Evolutionary conservation across 2,329 filamentous ascomycete species (phyloP), one percentile per base, ranked within the genome.

Genomic region (Fusarium nematophilum): DNA sequence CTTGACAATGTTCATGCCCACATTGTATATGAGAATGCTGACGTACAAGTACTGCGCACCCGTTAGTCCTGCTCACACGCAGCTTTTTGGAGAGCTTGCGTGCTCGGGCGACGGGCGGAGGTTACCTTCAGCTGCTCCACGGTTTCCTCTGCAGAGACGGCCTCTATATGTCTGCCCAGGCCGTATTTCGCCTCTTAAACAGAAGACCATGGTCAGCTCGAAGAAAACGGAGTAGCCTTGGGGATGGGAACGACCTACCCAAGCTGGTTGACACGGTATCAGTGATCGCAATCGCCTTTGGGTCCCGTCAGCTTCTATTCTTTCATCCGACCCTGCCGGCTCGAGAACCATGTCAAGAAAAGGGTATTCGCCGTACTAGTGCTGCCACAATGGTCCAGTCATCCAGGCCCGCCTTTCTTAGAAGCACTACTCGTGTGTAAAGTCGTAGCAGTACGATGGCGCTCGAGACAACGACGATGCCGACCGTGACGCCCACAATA

Each of bases 1-100:
- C 36, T 74, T 74, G 45, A 70, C 67, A 13, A 73, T 59, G 45
- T 73, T 72, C 60, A 71, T 70, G 26, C 61, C 69, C 43, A 72
- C 27, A 34, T 73, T 74, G 58, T 74, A 74, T 33, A 61, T 51
- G 15, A 73, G 55, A 21, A 73, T 67, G 25, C 29, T 51, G 33
- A 63, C 58, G 27, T 69, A 63, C 14, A 73, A 63, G 33, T 63
- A 66, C 71, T 73, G 37, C 6, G 10, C 39, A 23, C 3, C 37
- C 3, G 26, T 31, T 23, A 36, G 26, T 31, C 39, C 14, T 30
- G 15, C 26, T 18, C 9, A 21, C 21, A 4, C 21, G 21, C 4
- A 21, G 21, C 21, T 21, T n/a, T n/a, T n/a, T n/a, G n/a, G n/a
- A n/a, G n/a, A n/a, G n/a, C n/a, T n/a, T n/a, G n/a, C n/a, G n/a